phyloP scores from a whole-genome alignment of 441 rosid species.

The Populus hybrid region DNA sequence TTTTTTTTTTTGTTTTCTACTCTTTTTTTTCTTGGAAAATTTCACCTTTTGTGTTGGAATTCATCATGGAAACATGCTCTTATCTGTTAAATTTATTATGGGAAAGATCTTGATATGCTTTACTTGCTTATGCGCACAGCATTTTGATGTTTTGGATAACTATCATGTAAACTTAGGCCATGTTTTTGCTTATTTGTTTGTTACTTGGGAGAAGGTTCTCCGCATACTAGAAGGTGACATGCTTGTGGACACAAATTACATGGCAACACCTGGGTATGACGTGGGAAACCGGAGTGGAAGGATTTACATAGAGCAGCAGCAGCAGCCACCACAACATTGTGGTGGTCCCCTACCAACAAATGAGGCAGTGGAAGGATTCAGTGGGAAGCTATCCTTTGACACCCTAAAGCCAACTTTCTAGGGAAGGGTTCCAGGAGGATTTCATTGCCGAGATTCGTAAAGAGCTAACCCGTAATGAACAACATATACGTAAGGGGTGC shows the following conservation, averaged over 20 bases:
- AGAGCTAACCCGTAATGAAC: conserved; percentile 2
- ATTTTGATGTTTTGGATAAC: neutral
- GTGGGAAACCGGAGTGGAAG: conserved; percentile 80
- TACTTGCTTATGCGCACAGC: neutral
- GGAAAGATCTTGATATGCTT: neutral
- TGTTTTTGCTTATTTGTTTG: neutral
- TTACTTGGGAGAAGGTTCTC: conserved; percentile 54
- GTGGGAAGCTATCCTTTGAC: conserved; percentile 55
- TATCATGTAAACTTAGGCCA: neutral
- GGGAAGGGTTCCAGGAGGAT: conserved; percentile 44
- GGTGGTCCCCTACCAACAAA: conserved; percentile 42
- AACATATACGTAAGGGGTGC: neutral
- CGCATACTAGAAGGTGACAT: conserved; percentile 93
- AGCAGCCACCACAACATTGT: conserved; percentile 31
- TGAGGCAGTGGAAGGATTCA: conserved; percentile 54
- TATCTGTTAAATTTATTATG: neutral
- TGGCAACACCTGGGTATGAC: conserved; percentile 71
- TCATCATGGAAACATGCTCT: neutral
- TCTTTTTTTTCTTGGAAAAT: too few species aligned
- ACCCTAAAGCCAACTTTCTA: conserved; percentile 31
- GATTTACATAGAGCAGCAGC: conserved; percentile 54
- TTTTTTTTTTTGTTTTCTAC: neutral
- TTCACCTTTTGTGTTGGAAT: neutral
- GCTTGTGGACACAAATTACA: conserved; percentile 61
- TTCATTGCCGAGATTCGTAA: conserved; percentile 30